Conservation (phyloP, 441 rosid species). For the Syzygium syzygioides region DNA sequence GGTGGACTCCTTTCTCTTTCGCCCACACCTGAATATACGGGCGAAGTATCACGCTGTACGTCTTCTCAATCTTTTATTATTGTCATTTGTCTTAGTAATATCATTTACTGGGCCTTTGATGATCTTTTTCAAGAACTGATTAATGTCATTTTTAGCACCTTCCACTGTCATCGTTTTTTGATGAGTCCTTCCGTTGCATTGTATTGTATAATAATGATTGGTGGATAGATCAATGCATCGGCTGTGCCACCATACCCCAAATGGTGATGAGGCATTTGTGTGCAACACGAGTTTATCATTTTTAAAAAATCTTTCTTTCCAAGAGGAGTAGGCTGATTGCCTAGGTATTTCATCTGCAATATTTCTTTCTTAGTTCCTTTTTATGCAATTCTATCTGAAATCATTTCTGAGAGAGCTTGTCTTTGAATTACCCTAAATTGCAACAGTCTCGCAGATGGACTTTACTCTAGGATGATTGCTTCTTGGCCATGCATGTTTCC, state of each 20-base stretch:
- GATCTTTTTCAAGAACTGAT: background rate
- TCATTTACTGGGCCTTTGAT: background rate
- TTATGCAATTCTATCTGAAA: background rate
- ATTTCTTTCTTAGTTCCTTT: background rate
- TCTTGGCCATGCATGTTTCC: background rate
- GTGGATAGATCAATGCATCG: background rate
- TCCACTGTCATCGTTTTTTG: background rate
- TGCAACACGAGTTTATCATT: background rate
- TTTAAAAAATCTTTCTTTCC: background rate
- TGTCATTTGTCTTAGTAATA: background rate
- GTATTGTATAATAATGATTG: background rate
- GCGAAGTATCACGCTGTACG: slow-evolving; percentile 92
- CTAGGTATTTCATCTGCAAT: background rate
- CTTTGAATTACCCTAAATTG: background rate
- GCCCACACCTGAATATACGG: slow-evolving; percentile 80
- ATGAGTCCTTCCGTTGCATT: background rate
- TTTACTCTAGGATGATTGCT: background rate
- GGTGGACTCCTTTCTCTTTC: slow-evolving; percentile 87
- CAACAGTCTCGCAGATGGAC: background rate
- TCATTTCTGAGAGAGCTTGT: background rate
- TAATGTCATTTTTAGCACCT: background rate
- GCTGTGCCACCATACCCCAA: background rate
- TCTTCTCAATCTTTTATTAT: background rate
- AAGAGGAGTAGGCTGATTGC: background rate
- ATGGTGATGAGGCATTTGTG: background rate